phyloP scores from a whole-genome alignment of 163 green algal genomes.

The Chlorella variabilis region DNA sequence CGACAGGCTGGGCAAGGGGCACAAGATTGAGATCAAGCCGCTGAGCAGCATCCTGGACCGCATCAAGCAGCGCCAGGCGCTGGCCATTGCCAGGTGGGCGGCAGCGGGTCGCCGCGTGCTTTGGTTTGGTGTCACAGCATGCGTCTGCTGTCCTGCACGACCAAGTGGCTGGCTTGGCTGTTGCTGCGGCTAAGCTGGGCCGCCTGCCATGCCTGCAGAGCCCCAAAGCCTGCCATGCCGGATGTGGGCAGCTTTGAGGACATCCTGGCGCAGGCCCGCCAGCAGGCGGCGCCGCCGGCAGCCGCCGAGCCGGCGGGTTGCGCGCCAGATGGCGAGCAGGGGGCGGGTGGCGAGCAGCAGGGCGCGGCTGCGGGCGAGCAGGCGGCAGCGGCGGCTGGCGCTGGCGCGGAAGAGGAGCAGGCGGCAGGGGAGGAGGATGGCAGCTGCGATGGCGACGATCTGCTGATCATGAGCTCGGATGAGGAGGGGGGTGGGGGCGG shows the following conservation, averaged over 20 bases:
- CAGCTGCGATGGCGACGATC: conserved; percentile 29
- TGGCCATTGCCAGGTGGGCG: conserved; percentile 42
- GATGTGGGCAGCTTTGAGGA: conserved; percentile 25
- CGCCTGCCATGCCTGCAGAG: conserved; percentile 3
- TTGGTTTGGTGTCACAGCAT: no score
- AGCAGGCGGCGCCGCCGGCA: not conserved
- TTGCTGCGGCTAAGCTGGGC: not conserved
- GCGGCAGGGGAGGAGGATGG: conserved; percentile 14
- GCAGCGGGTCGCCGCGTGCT: no score
- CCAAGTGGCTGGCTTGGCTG: no score
- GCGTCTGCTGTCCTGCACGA: no score
- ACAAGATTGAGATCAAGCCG: conserved; percentile 43
- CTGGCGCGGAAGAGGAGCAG: conserved; percentile 4
- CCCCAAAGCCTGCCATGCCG: conserved; percentile 11
- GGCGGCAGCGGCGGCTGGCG: not conserved
- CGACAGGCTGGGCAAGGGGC: conserved; percentile 45
- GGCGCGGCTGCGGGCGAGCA: not conserved
- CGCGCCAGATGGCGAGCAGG: not conserved
- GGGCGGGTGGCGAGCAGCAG: not conserved
- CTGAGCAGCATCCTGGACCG: conserved; percentile 49
- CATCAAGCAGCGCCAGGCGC: conserved; percentile 48
- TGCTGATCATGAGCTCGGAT: conserved; percentile 37
- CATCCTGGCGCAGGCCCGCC: conserved; percentile 14
- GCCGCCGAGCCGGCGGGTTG: no score
- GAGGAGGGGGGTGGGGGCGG: conserved; percentile 12